Evolutionary conservation across 139 green algal species (phyloP), one percentile per base, ranked within the genome.

Genomic region (Auxenochlorella pyrenoidosa): DNA sequence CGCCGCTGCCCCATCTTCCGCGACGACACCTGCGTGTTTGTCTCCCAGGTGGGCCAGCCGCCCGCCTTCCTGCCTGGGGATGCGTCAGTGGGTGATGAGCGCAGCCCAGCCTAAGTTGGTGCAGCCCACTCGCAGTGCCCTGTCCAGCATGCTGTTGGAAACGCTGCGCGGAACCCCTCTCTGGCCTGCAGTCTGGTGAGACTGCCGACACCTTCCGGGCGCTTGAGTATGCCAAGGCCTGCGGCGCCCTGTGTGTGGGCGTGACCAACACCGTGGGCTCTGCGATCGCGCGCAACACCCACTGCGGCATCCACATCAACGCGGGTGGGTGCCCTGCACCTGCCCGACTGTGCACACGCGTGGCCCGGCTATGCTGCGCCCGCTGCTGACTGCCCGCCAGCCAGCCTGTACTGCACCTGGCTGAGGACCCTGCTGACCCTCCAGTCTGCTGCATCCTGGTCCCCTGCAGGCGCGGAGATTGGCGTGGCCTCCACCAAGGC

Each of bases 191-290:
- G 87, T 90, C 63, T 26, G 94, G 94, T 41, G 94, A 97, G 86
- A 97, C 94, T 13, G 94, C 94, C 28, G 94, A 97, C 90, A 97
- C 94, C 18, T 90, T 97, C 58, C 88, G 88, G 43, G 92, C 92
- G n/a, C 86, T 95, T 60, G 88, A 93, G 63, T 95, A 94, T 60
- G 92, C 92, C 47, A 94, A 94, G 82, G 60, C 41, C 16, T 82
- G 75, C 41, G 94, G 95, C 77, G 94, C 95, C 82, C 88, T 97
- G 43, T 97, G 94, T 82, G 91, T 97, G 78, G 94, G 94, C 63
- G 90, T 97, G 51, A 97, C 94, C 79, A 97, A 97, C 90, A 97
- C 94, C 26, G 94, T 97, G n/a, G 94, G 94, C 47, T 93, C 86
- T 16, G 94, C 94, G 79, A 97, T 97, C 47, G 93, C 94, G 22